These are phyloP conservation scores for Saturnispora serradocipensis DNA, from an alignment of 805 yeast genomes.

Conservation along the genomic window DNA sequence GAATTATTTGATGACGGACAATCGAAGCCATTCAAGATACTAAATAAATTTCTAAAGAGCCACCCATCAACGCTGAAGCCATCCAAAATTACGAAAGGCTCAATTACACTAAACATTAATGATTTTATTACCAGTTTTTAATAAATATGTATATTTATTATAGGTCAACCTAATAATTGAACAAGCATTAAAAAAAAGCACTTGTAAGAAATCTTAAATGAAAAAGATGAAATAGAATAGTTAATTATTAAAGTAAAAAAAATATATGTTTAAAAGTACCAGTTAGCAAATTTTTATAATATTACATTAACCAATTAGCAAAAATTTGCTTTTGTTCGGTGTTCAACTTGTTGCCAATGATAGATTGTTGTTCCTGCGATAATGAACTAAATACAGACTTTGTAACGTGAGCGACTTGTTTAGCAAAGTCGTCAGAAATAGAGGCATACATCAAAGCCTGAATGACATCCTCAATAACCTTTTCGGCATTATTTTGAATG, in stretches of 20 bases:
- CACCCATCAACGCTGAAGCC: constrained; percentile 29
- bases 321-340: constrained; percentile 51
- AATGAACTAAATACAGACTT: constrained; percentile 54
- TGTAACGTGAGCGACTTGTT: constrained; percentile 49
- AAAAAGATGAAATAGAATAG: neutral
- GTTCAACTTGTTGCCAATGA: constrained; percentile 52
- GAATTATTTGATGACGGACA: constrained; percentile 28
- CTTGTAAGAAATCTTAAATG: neutral
- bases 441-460: constrained; percentile 66
- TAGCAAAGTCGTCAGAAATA: constrained; percentile 61
- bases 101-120: constrained; percentile 17
- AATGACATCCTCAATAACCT: constrained; percentile 57
- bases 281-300: neutral
- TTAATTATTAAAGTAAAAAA: neutral
- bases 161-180: neutral
- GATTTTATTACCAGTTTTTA: constrained; percentile 2
- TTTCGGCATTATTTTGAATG: constrained; percentile 43
- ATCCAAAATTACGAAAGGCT: constrained; percentile 25
- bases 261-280: neutral
- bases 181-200: neutral
- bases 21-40: constrained; percentile 19
- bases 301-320: constrained; percentile 23
- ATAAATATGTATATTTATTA: neutral
- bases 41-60: constrained; percentile 21
- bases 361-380: constrained; percentile 63